Percentiles rank a stretch among this genome's conserved stretches.
phyloP scores from a whole-genome alignment of 495 filamentous ascomycete species.

The Lasiosphaeria ovina region DNA sequence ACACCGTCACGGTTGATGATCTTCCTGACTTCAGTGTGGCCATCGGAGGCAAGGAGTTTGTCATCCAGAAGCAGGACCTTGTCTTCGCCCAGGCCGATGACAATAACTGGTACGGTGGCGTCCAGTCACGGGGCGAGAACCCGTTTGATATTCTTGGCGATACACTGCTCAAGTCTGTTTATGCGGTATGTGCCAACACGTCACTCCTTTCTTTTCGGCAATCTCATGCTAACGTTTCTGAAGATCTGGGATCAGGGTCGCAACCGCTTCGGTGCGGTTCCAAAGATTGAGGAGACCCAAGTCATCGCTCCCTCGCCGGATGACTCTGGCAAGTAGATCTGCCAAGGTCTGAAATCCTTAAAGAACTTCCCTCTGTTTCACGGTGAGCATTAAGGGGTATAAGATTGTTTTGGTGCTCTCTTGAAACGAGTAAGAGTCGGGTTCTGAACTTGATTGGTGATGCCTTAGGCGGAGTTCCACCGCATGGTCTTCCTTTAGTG shows the following conservation, averaged over 20 bases:
- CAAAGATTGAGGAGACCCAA: constrained; percentile 58
- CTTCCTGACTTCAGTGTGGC: constrained; percentile 69
- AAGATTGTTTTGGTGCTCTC: neutral
- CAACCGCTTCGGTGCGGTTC: constrained; percentile 65
- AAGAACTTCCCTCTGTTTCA: neutral
- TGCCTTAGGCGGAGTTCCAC: too few species aligned
- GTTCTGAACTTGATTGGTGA: too few species aligned
- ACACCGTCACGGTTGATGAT: constrained; percentile 50
- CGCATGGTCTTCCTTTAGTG: too few species aligned
- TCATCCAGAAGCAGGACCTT: constrained; percentile 70
- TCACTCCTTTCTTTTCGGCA: neutral
- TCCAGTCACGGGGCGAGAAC: constrained; percentile 67
- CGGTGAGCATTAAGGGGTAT: neutral
- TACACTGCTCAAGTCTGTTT: constrained; percentile 72
- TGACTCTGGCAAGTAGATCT: constrained; percentile 12
- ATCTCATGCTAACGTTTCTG: neutral
- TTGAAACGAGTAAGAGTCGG: too few species aligned
- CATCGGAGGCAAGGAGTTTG: constrained; percentile 63
- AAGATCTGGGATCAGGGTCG: constrained; percentile 78
- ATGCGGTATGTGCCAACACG: constrained; percentile 56
- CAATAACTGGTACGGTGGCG: constrained; percentile 64
- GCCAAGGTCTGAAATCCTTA: neutral
- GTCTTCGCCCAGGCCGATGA: constrained; percentile 61
- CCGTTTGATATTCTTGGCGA: constrained; percentile 73
- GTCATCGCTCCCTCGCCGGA: constrained; percentile 38